phyloP scores from a whole-genome alignment of 768 basidiomycete genomes.

The Candolleomyces aberdarensis region DNA sequence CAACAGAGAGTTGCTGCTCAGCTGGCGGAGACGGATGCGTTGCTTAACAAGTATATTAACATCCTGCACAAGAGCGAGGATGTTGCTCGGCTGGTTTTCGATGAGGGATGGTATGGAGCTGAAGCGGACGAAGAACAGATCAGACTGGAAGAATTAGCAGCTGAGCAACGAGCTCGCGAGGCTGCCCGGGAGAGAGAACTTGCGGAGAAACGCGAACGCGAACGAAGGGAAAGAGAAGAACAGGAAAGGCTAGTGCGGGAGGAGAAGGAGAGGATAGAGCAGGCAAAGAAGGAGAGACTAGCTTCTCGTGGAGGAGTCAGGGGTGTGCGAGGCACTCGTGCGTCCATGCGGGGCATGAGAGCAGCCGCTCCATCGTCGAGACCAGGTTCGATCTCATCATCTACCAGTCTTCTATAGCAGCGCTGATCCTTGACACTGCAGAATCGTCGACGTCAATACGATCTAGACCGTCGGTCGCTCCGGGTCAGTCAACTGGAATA shows the following conservation, averaged over 20 bases:
- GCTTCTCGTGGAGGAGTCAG: constrained; percentile 53
- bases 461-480: constrained; percentile 6
- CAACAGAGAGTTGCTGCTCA: constrained; percentile 62
- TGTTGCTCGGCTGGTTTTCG: constrained; percentile 65
- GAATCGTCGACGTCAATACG: background rate
- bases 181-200: constrained; percentile 46
- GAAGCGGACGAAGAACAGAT: constrained; percentile 65
- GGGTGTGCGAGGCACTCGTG: constrained; percentile 71
- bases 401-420: background rate
- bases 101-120: constrained; percentile 74
- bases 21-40: constrained; percentile 65
- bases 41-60: constrained; percentile 72
- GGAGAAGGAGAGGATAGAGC: constrained; percentile 41
- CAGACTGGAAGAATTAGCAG: constrained; percentile 45
- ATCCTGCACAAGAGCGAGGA: constrained; percentile 71
- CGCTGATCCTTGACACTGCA: background rate
- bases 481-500: constrained; percentile 5
- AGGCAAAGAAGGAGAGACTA: constrained; percentile 36
- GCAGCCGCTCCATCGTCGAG: constrained; percentile 24
- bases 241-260: constrained; percentile 40
- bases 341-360: constrained; percentile 53
- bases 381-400: constrained; percentile 27
- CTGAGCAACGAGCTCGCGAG: constrained; percentile 35
- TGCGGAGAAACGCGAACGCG: constrained; percentile 30
- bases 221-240: constrained; percentile 50